Evolutionary conservation across 2,329 filamentous ascomycete species (phyloP), one percentile per base, ranked within the genome.

Genomic region (Xylaria hypoxylon): DNA sequence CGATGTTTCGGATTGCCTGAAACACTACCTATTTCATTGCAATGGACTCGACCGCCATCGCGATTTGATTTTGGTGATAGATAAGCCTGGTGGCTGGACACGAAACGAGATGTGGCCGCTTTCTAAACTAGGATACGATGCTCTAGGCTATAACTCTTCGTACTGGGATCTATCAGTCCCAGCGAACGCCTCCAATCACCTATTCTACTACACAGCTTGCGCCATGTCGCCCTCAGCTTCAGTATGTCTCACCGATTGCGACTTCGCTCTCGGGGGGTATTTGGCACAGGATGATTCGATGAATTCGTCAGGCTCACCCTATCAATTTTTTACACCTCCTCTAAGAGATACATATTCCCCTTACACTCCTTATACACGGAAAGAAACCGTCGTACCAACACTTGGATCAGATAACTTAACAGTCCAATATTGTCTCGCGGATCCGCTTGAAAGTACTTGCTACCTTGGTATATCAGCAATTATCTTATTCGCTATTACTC

Each of bases 61-160:
- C 3, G 55, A 64, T 38, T 4, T 73, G 5, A 47, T 72, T 51
- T 22, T 73, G 10, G 59, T 73, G 1, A 38, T 61, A 40, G 64
- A 72, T 28, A 61, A 68, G 22, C 63, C 70, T 10, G 59, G 42
- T 11, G 73, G 72, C 15, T 74, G 73, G 73, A 42, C 62, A 28
- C 68, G 70, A 60, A 52, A 68, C 47, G 65, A 73, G 1, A 69
- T 69, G 19, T 74, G 70, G 71, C 68, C 70, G 33, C 69, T 73
- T 3, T n/a, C n/a, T 56, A 44, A 33, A 33, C 11, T 33, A 33
- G 31, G 31, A 8, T 33, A 33, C 31, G 31, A 33, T 33, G 31
- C 31, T 33, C 7, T 33, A 10, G 2, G 4, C 3, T 44, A 44
- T 44, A n/a, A 44, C 19, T 44, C 42, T 44, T 44, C n/a, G 7